Evolutionary conservation across 768 basidiomycete genomes (phyloP).

Genomic region (Coprinopsis strossmayeri): DNA sequence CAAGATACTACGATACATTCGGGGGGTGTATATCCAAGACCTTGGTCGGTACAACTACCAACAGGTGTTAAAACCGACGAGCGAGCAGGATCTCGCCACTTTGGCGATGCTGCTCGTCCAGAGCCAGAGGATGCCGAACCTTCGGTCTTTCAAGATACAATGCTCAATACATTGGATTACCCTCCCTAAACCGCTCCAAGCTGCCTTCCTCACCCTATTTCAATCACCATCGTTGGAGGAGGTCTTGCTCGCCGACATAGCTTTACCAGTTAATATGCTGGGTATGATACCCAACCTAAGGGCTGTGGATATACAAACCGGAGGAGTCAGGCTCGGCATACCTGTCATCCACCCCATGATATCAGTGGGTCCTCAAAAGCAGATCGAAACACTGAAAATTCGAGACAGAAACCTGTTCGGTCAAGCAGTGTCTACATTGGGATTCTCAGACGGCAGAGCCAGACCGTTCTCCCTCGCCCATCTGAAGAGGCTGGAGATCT

Average conservation of each 20-base stretch:
- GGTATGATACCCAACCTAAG: slow-evolving; percentile 1
- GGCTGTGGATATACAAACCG: slow-evolving; percentile 8
- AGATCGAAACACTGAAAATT: slow-evolving; percentile 5
- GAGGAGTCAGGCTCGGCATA: slow-evolving; percentile 5
- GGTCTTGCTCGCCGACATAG: slow-evolving; percentile 1
- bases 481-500: slow-evolving; percentile 7
- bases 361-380: neutral
- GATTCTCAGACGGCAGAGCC: slow-evolving; percentile 1
- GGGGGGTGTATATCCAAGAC: slow-evolving; percentile 7
- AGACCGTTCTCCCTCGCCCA: slow-evolving; percentile 6
- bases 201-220: slow-evolving; percentile 6
- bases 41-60: slow-evolving; percentile 1
- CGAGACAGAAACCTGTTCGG: slow-evolving; percentile 7
- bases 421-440: slow-evolving; percentile 3
- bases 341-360: slow-evolving; percentile 1
- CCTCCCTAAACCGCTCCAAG: slow-evolving; percentile 5
- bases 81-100: slow-evolving; percentile 6
- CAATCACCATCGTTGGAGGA: slow-evolving; percentile 5
- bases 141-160: slow-evolving; percentile 4
- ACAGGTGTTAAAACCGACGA: neutral
- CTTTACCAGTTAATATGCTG: slow-evolving; percentile 8
- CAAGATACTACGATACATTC: slow-evolving; percentile 1
- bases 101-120: slow-evolving; percentile 9
- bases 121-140: slow-evolving; percentile 1
- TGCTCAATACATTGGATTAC: slow-evolving; percentile 1